Percentiles rank a stretch among this genome's conserved stretches.
phyloP scores from a whole-genome alignment of 352 stramenopile species.

The Thraustochytrium striatum region DNA sequence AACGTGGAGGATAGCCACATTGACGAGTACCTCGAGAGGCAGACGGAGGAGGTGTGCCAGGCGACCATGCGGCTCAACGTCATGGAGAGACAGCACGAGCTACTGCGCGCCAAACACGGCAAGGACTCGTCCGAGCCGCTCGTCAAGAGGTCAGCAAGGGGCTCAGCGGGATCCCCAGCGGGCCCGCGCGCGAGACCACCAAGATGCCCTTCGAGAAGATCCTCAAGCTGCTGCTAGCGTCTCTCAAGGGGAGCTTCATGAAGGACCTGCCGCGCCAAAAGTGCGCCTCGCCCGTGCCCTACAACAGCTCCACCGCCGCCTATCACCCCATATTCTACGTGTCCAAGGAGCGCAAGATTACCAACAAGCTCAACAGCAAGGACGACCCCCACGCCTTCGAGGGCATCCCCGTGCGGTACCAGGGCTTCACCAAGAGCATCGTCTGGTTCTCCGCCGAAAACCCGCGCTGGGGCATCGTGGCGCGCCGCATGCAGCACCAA shows the following conservation, averaged over 20 bases:
- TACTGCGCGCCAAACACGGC: not conserved
- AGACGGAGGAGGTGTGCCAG: not conserved
- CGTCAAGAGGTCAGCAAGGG: not conserved
- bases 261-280: conserved; percentile 3
- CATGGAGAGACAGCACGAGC: not conserved
- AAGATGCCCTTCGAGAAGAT: conserved; percentile 16
- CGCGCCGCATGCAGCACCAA: conserved; percentile 43
- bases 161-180: not conserved
- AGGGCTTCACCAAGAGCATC: conserved; percentile 38
- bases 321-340: conserved; percentile 42
- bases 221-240: conserved; percentile 31
- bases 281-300: conserved; percentile 35
- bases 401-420: conserved; percentile 30
- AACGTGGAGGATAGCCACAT: not conserved
- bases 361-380: conserved; percentile 18
- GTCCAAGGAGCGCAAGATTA: conserved; percentile 43
- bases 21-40: not conserved
- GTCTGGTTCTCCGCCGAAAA: conserved; percentile 28
- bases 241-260: conserved; percentile 23
- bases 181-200: not conserved
- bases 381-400: conserved; percentile 7
- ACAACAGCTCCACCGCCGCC: not conserved
- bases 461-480: conserved; percentile 33
- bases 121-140: not conserved
- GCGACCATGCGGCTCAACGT: not conserved